phyloP scores from a whole-genome alignment of 2,329 filamentous ascomycete species.

The Trichoderma oligosporum region DNA sequence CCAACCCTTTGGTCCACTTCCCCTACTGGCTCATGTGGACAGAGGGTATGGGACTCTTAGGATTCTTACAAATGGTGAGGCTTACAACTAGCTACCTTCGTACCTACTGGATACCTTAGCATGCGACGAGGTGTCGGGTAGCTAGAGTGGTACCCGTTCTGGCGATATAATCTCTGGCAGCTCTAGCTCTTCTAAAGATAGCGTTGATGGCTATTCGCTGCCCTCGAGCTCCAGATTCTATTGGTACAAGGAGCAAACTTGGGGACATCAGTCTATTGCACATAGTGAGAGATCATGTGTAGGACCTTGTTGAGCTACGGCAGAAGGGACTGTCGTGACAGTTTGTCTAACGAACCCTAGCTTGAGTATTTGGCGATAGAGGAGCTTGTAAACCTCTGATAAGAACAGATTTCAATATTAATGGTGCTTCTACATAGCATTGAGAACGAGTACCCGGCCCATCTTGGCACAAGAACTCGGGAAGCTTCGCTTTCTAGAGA shows the following conservation, averaged over 20 bases:
- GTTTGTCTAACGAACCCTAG: slow-evolving; percentile 2
- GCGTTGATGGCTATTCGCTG: background rate
- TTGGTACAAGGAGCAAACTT: background rate
- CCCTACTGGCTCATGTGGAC: no score
- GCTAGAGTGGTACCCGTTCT: background rate
- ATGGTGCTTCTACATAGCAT: slow-evolving; percentile 4
- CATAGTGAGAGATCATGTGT: background rate
- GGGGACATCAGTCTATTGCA: background rate
- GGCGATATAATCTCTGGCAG: background rate
- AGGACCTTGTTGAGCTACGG: slow-evolving; percentile 3
- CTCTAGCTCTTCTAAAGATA: background rate
- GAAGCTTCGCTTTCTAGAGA: background rate
- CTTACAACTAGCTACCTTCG: no score
- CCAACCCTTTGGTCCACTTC: no score
- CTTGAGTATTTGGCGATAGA: background rate
- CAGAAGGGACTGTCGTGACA: slow-evolving; percentile 1
- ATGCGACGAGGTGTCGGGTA: no score
- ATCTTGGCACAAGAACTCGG: background rate
- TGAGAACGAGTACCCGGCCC: slow-evolving; percentile 1
- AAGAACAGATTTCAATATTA: slow-evolving; percentile 3
- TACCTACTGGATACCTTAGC: no score
- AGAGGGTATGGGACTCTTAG: no score
- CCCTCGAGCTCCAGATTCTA: background rate
- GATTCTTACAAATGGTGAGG: no score
- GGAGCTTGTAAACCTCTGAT: background rate